Evolutionary conservation across 352 stramenopile genomes (phyloP).

Genomic region (Phytophthora citricola): DNA sequence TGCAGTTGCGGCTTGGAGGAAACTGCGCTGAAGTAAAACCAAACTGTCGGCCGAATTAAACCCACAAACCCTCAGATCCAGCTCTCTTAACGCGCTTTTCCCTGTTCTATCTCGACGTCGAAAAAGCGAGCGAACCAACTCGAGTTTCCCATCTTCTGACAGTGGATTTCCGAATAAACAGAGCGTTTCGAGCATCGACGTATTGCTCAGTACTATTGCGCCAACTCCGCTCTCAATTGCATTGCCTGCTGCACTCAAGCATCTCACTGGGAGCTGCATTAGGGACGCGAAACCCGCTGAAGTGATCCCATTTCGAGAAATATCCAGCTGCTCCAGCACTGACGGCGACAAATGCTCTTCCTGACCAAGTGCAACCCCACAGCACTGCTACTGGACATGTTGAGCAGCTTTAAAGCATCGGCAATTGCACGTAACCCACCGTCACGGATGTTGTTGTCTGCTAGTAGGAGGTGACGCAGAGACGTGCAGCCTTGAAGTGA

Average conservation of each 20-base stretch:
- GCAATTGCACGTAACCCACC: constrained; percentile 56
- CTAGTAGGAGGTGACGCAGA: constrained; percentile 44
- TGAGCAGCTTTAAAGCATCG: constrained; percentile 45
- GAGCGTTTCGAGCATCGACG: constrained; percentile 32
- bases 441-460: constrained; percentile 64
- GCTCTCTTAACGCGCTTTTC: constrained; percentile 26
- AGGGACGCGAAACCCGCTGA: constrained; percentile 41
- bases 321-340: constrained; percentile 50
- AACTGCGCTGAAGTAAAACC: constrained; percentile 30
- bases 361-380: constrained; percentile 3
- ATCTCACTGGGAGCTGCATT: constrained; percentile 24
- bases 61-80: constrained; percentile 45
- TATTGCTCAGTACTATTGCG: constrained; percentile 31
- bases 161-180: constrained; percentile 46
- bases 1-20: constrained; percentile 34
- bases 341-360: not conserved
- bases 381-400: constrained; percentile 14
- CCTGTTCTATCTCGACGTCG: constrained; percentile 28
- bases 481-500: constrained; percentile 45
- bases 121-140: constrained; percentile 45
- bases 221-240: constrained; percentile 42
- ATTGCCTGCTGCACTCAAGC: constrained; percentile 42
- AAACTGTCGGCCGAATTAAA: constrained; percentile 30
- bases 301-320: constrained; percentile 57
- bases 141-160: constrained; percentile 41